Percentiles rank a stretch among this genome's conserved stretches.
phyloP scores from a whole-genome alignment of 192 early-diverging fungal genomes.

The Coemansia sp. region DNA sequence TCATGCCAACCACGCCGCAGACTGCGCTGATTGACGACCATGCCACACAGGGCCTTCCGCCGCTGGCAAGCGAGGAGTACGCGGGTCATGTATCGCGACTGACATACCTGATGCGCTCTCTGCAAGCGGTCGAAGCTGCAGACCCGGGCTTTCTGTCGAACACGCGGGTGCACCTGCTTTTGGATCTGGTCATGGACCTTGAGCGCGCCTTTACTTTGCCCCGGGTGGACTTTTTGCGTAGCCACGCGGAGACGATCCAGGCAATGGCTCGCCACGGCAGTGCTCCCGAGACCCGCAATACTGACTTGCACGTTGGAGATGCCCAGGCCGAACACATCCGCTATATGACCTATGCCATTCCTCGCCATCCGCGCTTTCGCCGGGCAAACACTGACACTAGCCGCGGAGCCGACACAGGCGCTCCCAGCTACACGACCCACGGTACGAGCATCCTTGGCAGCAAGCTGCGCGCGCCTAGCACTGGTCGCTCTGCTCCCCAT shows the following conservation, averaged over 20 bases:
- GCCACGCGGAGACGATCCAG: constrained; percentile 24
- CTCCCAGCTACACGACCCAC: background rate
- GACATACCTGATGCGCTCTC: constrained; percentile 26
- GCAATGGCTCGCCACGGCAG: constrained; percentile 10
- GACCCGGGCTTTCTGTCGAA: constrained; percentile 30
- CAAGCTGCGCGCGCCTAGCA: constrained; percentile 6
- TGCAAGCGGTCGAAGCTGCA: constrained; percentile 32
- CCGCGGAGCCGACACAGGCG: background rate
- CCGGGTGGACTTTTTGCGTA: constrained; percentile 29
- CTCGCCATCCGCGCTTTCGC: constrained; percentile 16
- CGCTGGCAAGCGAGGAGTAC: constrained; percentile 36
- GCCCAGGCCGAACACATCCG: constrained; percentile 8
- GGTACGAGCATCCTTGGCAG: constrained; percentile 16
- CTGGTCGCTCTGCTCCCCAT: background rate
- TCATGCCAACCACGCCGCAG: constrained; percentile 7
- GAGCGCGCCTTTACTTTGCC: constrained; percentile 30
- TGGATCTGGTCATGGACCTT: constrained; percentile 35
- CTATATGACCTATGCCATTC: constrained; percentile 20
- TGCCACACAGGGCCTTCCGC: constrained; percentile 23
- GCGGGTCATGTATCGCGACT: constrained; percentile 21
- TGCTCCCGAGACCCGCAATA: background rate
- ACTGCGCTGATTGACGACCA: constrained; percentile 20
- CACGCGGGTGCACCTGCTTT: constrained; percentile 25
- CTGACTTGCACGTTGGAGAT: constrained; percentile 19
- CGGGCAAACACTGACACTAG: background rate